A percentile compares a stretch with the other conserved stretches of the same genome.
phyloP scores from a whole-genome alignment of 176 grass and related monocot genomes.

The Phragmites australis region DNA sequence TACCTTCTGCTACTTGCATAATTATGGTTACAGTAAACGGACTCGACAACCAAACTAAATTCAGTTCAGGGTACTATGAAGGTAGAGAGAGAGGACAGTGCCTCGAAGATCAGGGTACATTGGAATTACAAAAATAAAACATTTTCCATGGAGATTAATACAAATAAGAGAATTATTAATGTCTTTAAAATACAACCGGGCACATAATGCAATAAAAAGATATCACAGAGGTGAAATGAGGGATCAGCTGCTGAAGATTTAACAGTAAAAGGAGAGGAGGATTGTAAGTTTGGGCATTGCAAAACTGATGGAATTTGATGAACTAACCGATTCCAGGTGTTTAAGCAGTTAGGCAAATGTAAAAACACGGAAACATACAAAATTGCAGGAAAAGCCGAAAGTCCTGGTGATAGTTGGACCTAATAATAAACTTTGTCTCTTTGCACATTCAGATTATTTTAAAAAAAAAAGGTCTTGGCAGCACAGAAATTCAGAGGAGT shows the following conservation, averaged over 20 bases:
- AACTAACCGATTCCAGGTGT: neutral
- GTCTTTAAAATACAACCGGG: neutral
- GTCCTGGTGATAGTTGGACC: constrained; percentile 5
- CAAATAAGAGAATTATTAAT: neutral
- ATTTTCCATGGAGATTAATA: neutral
- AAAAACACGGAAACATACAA: constrained; percentile 17
- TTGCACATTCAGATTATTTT: neutral
- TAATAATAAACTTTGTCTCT: constrained; percentile 41
- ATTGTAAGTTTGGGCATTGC: neutral
- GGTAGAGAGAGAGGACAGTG: constrained; percentile 16
- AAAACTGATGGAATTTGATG: neutral
- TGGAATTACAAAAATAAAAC: neutral
- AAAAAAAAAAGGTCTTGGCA: neutral
- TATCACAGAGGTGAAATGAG: constrained; percentile 2
- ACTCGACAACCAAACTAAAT: constrained; percentile 20
- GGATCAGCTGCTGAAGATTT: constrained; percentile 21
- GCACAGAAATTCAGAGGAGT: neutral
- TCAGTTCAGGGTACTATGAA: constrained; percentile 28
- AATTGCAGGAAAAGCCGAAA: constrained; percentile 31
- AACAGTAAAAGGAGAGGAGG: neutral
- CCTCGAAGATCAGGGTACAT: constrained; percentile 18
- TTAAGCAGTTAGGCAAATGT: neutral
- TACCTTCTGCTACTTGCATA: constrained; percentile 33
- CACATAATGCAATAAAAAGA: neutral
- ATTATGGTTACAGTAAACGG: constrained; percentile 35